phyloP scores from a whole-genome alignment of 768 basidiomycete genomes.

The Tulasnella sp. region DNA sequence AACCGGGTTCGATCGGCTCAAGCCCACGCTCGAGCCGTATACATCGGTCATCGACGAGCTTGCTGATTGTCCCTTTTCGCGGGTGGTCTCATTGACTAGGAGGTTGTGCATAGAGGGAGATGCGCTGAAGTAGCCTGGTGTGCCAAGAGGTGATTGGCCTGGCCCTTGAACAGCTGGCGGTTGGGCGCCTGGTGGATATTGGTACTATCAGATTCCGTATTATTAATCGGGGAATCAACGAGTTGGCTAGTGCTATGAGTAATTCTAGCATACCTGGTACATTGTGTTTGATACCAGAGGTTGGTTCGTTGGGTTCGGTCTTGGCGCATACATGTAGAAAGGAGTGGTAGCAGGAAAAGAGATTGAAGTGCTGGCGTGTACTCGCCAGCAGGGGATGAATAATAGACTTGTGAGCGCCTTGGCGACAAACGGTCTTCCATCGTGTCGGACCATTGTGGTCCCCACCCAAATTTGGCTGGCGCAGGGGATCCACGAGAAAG shows the following conservation, averaged over 20 bases:
- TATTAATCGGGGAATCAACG: not conserved
- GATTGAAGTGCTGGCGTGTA: not conserved
- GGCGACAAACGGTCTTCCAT: not conserved
- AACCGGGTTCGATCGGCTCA: not conserved
- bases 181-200: not conserved
- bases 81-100: too few relatives aligned
- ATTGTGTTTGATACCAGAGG: not conserved
- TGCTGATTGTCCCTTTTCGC: not conserved
- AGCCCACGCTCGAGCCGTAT: not conserved
- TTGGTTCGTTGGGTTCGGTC: not conserved
- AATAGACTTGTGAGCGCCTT: not conserved
- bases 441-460: not conserved
- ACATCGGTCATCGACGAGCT: not conserved
- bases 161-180: not conserved
- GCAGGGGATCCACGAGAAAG: not conserved
- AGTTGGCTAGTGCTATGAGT: not conserved
- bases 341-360: not conserved
- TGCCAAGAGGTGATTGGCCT: not conserved
- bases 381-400: not conserved
- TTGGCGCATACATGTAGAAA: not conserved
- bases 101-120: not conserved
- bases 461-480: not conserved
- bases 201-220: not conserved
- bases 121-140: not conserved
- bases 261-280: not conserved